Base-by-base conservation (phyloP, 2,329 filamentous ascomycete species). In the Fragosphaeria purpurea region DNA sequence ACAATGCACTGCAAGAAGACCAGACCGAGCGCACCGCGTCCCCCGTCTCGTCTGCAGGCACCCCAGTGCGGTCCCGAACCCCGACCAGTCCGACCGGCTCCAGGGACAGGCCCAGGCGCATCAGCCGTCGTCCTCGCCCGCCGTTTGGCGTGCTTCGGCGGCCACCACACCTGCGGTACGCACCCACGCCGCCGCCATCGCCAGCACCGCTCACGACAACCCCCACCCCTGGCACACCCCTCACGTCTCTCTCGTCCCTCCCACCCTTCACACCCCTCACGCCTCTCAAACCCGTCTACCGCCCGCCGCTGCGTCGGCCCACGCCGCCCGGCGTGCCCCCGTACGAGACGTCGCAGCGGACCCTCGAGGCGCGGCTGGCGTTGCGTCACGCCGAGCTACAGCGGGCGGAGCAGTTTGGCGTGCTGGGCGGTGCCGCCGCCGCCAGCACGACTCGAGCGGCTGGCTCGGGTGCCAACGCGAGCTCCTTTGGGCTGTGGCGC, bases 321-420 rank as follows among this genome's bases (percentile, higher is more conserved):
- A 58, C 57, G 7, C 57, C 57, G 7, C 53, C 54, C 2, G 57
- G 55, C 1, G 12, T 57, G 7, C 57, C 57, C 3, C 55, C 54
- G 0, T 58, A 50, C 37, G 57, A 58, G 10, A 13, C 44, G 1
- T 32, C 51, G 2, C 52, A 56, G 47, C 44, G 34, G 4, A 31
- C 52, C 0, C 44, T 49, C 4, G 47, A 55, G 37, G 30, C 53
- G 6, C 47, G 51, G 1, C 51, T 51, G 12, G 50, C 50, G 1
- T 13, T 50, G 41, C 39, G 52, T 3, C 46, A 33, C 7, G 7
- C 30, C 4, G 45, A 37, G 35, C 45, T 37, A 4, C 11, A 9
- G 11, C 12, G n/a, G 7, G 10, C 30, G 10, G 9, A 33, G 5
- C 12, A 31, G 10, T 11, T 11, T 31, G 43, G 35, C 13, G 10